These are phyloP conservation scores for Syzygium syzygioides DNA, from an alignment of 441 rosid species.

Conservation along the genomic window DNA sequence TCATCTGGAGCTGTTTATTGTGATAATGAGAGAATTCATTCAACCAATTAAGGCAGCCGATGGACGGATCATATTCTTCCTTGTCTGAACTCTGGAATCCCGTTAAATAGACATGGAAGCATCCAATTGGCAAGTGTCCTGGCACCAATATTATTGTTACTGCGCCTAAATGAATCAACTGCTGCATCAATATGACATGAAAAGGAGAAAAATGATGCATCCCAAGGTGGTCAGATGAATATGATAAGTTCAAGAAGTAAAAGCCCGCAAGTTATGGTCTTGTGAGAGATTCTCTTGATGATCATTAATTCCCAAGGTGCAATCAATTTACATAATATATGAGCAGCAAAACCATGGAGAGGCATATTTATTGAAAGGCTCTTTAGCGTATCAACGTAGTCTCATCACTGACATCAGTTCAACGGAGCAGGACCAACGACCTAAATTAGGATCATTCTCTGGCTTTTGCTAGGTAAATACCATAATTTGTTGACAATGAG, in stretches of 20 bases:
- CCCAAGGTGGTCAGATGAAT: not conserved
- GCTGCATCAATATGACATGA: slow-evolving; percentile 16
- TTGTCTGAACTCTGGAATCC: slow-evolving; percentile 4
- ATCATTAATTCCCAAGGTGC: not conserved
- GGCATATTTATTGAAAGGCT: not conserved
- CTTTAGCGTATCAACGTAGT: not conserved
- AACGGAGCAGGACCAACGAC: not conserved
- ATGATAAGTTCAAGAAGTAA: not conserved
- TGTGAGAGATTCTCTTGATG: not conserved
- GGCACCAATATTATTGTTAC: slow-evolving; percentile 37
- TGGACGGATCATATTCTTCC: slow-evolving; percentile 24
- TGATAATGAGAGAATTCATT: slow-evolving; percentile 32
- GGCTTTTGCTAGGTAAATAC: not conserved
- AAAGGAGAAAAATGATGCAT: not conserved
- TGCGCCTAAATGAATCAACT: slow-evolving; percentile 36
- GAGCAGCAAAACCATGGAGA: not conserved
- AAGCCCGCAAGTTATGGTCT: not conserved
- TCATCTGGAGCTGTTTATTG: slow-evolving; percentile 22
- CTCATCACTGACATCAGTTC: not conserved
- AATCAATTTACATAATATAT: not conserved
- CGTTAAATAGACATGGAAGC: slow-evolving; percentile 17
- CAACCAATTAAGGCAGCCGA: slow-evolving; percentile 36
- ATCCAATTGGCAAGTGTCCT: slow-evolving; percentile 36
- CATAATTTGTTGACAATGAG: not conserved
- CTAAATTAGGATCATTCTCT: not conserved